phyloP scores from a whole-genome alignment of 2,329 filamentous ascomycete genomes.

The Diaporthe destruens region DNA sequence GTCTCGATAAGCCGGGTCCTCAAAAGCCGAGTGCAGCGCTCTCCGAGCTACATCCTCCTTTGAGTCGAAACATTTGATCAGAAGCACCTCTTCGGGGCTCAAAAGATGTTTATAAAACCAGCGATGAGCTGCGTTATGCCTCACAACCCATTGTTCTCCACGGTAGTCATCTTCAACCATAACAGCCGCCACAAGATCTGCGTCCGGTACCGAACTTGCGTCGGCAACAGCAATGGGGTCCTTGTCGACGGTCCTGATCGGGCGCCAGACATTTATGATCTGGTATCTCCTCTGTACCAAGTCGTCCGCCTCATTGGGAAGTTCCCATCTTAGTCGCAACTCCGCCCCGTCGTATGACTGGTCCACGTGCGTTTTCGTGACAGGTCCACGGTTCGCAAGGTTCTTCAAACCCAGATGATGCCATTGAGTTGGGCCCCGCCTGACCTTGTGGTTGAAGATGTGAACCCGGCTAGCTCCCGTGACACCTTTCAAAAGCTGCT shows the following conservation, averaged over 20 bases:
- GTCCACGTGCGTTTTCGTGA: slow-evolving; percentile 63
- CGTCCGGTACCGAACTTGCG: slow-evolving; percentile 52
- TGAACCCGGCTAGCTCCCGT: slow-evolving; percentile 28
- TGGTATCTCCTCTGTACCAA: slow-evolving; percentile 53
- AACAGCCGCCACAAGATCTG: slow-evolving; percentile 54
- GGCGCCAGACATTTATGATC: slow-evolving; percentile 62
- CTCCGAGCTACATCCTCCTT: slow-evolving; percentile 50
- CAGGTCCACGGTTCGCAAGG: slow-evolving; percentile 66
- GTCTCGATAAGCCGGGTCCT: slow-evolving; percentile 51
- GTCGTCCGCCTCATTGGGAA: slow-evolving; percentile 44
- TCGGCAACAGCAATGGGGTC: slow-evolving; percentile 58
- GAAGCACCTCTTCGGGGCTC: slow-evolving; percentile 64
- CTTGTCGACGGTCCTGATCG: slow-evolving; percentile 60
- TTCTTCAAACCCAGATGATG: slow-evolving; percentile 76
- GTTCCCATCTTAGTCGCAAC: slow-evolving; percentile 44
- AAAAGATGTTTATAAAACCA: slow-evolving; percentile 68
- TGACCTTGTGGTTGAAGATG: slow-evolving; percentile 60
- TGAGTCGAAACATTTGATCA: slow-evolving; percentile 73
- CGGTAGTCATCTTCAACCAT: slow-evolving; percentile 51
- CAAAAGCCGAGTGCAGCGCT: slow-evolving; percentile 46
- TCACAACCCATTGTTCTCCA: slow-evolving; percentile 32
- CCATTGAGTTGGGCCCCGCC: slow-evolving; percentile 67
- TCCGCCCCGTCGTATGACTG: slow-evolving; percentile 49
- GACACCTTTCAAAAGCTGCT: slow-evolving; percentile 72
- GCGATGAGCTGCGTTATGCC: slow-evolving; percentile 16